Evolutionary conservation across 495 filamentous ascomycete genomes (phyloP).

Genomic region (Trypethelium eluteriae): DNA sequence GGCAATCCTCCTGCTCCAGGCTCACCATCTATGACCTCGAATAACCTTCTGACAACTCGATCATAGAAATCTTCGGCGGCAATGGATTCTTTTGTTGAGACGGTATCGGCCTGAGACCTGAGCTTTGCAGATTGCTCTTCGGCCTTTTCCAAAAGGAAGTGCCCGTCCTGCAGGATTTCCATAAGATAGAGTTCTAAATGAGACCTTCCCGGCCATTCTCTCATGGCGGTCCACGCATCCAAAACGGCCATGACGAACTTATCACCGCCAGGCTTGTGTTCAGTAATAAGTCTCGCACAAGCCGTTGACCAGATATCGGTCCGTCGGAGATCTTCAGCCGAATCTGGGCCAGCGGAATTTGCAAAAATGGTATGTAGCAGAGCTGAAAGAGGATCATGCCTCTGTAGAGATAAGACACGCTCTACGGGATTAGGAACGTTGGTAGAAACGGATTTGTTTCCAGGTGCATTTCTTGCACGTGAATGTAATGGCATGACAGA

Average conservation of each 20-base stretch:
- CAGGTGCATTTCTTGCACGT: constrained; percentile 35
- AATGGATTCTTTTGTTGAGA: constrained; percentile 60
- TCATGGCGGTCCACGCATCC: constrained; percentile 76
- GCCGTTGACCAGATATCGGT: constrained; percentile 80
- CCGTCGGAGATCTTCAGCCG: constrained; percentile 61
- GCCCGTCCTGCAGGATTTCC: constrained; percentile 84
- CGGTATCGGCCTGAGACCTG: constrained; percentile 51
- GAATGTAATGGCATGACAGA: constrained; percentile 70
- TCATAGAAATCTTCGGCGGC: constrained; percentile 86
- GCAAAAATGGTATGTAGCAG: constrained; percentile 85
- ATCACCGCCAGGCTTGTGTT: constrained; percentile 49
- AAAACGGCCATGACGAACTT: constrained; percentile 63
- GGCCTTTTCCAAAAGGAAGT: constrained; percentile 75
- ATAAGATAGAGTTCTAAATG: constrained; percentile 91
- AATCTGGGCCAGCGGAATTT: constrained; percentile 72
- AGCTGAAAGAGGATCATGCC: constrained; percentile 77
- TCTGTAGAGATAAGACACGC: constrained; percentile 70
- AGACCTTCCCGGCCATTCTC: constrained; percentile 79
- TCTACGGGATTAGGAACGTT: constrained; percentile 44
- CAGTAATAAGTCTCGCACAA: constrained; percentile 70
- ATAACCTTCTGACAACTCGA: constrained; percentile 70
- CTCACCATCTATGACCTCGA: constrained; percentile 73
- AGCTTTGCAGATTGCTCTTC: constrained; percentile 55
- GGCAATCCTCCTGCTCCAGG: constrained; percentile 72
- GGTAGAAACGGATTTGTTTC: constrained; percentile 42